Conservation (phyloP, 192 early-diverging fungal species). For the Helicostylum pulchrum region DNA sequence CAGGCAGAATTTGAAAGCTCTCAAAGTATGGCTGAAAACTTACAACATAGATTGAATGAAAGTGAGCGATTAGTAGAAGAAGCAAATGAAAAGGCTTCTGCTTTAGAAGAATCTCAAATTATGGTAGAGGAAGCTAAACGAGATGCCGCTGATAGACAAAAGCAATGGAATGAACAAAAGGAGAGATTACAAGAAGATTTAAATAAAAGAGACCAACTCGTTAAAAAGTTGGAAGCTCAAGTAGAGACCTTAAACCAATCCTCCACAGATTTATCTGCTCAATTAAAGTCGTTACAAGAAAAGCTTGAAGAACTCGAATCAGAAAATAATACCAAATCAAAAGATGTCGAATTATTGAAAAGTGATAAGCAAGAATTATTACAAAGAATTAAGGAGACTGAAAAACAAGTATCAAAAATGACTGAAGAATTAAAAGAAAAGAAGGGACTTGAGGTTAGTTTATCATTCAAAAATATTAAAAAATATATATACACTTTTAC, state of each 20-base stretch:
- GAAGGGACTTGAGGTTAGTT: neutral
- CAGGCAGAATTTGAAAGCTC: constrained; percentile 61
- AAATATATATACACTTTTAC: no score
- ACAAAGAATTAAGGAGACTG: constrained; percentile 17
- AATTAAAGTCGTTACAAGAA: constrained; percentile 28
- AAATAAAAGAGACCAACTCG: constrained; percentile 32
- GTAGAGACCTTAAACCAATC: constrained; percentile 34
- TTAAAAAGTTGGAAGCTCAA: constrained; percentile 28
- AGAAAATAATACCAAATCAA: constrained; percentile 13
- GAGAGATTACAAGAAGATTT: constrained; percentile 40
- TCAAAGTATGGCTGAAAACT: constrained; percentile 51
- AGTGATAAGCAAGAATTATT: constrained; percentile 15
- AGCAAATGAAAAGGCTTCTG: constrained; percentile 45
- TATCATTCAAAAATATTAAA: no score
- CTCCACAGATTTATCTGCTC: constrained; percentile 19
- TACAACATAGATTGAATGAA: constrained; percentile 53
- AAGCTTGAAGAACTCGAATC: constrained; percentile 20
- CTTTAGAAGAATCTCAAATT: constrained; percentile 51
- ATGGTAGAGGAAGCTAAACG: constrained; percentile 35
- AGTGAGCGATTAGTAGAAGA: constrained; percentile 45
- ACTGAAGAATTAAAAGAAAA: constrained; percentile 8
- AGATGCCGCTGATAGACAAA: constrained; percentile 39
- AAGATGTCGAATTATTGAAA: constrained; percentile 10
- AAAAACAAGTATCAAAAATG: constrained; percentile 3
- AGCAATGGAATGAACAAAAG: constrained; percentile 26